These are phyloP conservation scores for Arachnomyces sp. DNA, from an alignment of 2,329 filamentous ascomycete species.

Conservation along the genomic window DNA sequence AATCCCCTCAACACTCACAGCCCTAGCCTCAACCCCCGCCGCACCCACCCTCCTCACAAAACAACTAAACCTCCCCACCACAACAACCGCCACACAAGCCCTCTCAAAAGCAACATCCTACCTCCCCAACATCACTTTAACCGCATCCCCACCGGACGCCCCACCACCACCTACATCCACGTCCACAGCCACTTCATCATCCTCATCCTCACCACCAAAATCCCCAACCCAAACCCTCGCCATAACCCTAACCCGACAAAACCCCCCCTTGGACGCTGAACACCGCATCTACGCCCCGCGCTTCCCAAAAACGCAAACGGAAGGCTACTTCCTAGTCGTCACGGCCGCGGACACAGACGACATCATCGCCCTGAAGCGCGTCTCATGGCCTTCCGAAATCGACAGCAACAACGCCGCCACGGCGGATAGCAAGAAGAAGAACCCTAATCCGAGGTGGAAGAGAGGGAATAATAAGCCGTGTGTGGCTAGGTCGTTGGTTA, in stretches of 20 bases:
- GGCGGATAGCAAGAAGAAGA: slow-evolving; percentile 14
- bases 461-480: slow-evolving; percentile 11
- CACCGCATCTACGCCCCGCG: slow-evolving; percentile 74
- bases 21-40: neutral
- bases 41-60: slow-evolving; percentile 20
- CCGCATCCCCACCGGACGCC: slow-evolving; percentile 34
- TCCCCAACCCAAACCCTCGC: slow-evolving; percentile 32
- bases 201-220: too few species aligned
- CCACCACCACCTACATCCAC: slow-evolving; percentile 4
- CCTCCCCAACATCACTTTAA: slow-evolving; percentile 62
- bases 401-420: slow-evolving; percentile 17
- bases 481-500: slow-evolving; percentile 23
- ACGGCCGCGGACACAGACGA: slow-evolving; percentile 32
- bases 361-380: slow-evolving; percentile 74
- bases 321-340: slow-evolving; percentile 83
- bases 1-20: slow-evolving; percentile 22
- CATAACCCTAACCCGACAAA: slow-evolving; percentile 53
- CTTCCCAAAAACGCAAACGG: slow-evolving; percentile 89
- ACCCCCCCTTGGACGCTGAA: slow-evolving; percentile 56
- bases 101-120: slow-evolving; percentile 53
- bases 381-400: slow-evolving; percentile 56
- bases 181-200: too few species aligned
- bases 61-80: slow-evolving; percentile 21
- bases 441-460: slow-evolving; percentile 12
- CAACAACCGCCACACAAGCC: slow-evolving; percentile 17